Base-by-base conservation (phyloP, 805 yeast genomes). In the Huiozyma naganishii region DNA sequence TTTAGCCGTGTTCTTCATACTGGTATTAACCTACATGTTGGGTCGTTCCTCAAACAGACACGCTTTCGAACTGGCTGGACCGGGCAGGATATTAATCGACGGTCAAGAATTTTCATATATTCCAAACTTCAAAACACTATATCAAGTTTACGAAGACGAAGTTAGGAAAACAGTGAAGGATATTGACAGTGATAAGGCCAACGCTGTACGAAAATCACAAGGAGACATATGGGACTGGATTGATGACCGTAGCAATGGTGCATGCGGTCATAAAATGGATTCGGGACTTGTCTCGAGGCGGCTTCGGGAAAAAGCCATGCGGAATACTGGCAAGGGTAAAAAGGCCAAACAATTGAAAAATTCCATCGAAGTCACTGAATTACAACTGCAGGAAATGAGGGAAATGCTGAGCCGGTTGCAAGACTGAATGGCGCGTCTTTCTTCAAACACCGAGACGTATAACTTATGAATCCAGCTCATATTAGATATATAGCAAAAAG, bases 211-310 rank as follows among this genome's bases (percentile, higher is more conserved):
- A 46, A 66, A 69, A 44, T 74, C 78, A 46, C 87, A 84, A 60
- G 67, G 71, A n/a, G 69, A 71, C 17, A 57, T 84, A 36, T 84
- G 92, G 92, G 71, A 75, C 37, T 84, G 95, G 95, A 67, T 84
- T 38, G 69, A 70, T 35, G 65, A 65, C 45, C 67, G 74, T 27
- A 59, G 64, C 5, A 44, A 44, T 33, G 13, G 32, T 27, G n/a
- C 30, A 29, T 35, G 34, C 17, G 23, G 36, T 27, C 8, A 17
- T 38, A 38, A 13, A 10, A 12, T 38, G n/a, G n/a, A 10, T 27
- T 34, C 37, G 5, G n/a, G 5, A 8, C n/a, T 30, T 8, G n/a
- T 9, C 11, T 30, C 33, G 9, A 17, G 23, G 23, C 23, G 23
- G 23, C 23, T 17, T 17, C 23, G 23, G 23, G 23, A 17, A 17